phyloP scores from a whole-genome alignment of 2,329 filamentous ascomycete genomes.

The Dryadomyces sulphureus region DNA sequence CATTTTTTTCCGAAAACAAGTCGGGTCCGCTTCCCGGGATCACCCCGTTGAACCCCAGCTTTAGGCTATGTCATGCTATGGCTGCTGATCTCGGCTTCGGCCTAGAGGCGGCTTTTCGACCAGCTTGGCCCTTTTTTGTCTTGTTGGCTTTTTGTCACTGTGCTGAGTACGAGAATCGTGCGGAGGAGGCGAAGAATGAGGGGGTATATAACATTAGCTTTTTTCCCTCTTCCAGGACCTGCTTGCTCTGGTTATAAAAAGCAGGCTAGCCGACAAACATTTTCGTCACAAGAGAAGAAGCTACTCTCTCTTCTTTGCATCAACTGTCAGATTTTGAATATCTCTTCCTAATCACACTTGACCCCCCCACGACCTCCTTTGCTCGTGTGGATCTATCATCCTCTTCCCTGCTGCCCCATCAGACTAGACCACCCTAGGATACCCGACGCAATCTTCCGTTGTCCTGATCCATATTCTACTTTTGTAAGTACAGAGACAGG shows the following conservation, averaged over 20 bases:
- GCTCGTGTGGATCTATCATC: background rate
- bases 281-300: too few relatives aligned
- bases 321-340: too few relatives aligned
- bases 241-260: too few relatives aligned
- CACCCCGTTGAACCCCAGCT: background rate
- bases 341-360: background rate
- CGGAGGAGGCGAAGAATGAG: background rate
- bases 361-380: background rate
- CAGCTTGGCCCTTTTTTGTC: too few relatives aligned
- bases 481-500: background rate
- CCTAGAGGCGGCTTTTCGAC: background rate
- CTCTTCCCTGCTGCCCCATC: constrained; percentile 2
- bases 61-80: background rate
- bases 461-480: background rate
- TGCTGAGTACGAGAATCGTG: background rate
- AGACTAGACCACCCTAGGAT: constrained; percentile 4
- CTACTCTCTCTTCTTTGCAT: too few relatives aligned
- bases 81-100: background rate
- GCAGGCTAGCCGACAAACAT: too few relatives aligned
- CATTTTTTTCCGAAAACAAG: constrained; percentile 1
- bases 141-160: background rate
- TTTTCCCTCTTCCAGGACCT: too few relatives aligned
- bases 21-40: background rate
- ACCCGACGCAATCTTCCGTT: background rate
- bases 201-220: background rate